These are phyloP conservation scores for Microdochium paspali DNA, from an alignment of 2,329 filamentous ascomycete genomes.

Conservation along the genomic window DNA sequence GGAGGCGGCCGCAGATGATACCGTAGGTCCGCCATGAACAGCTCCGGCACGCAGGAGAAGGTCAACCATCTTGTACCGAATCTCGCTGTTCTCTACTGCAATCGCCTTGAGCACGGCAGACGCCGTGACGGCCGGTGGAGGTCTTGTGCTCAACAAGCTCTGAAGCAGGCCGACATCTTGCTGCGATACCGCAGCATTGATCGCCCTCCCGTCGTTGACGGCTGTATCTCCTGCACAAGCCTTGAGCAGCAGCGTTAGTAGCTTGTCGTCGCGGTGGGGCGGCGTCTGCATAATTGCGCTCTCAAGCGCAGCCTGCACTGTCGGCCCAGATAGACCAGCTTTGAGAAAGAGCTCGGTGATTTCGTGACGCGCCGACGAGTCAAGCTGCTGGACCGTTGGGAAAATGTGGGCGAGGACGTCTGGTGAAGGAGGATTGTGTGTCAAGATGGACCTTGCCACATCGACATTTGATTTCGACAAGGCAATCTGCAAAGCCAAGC, in stretches of 20 bases:
- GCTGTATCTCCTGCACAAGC: constrained; percentile 42
- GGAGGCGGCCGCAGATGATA: constrained; percentile 31
- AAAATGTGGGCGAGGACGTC: constrained; percentile 40
- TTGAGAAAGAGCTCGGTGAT: constrained; percentile 41
- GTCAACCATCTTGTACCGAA: constrained; percentile 34
- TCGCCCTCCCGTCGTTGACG: constrained; percentile 38
- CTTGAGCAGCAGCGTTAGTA: constrained; percentile 42
- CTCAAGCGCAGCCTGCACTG: constrained; percentile 39
- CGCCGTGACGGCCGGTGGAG: constrained; percentile 35
- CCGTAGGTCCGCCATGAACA: constrained; percentile 28
- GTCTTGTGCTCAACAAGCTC: constrained; percentile 32
- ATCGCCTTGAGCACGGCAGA: constrained; percentile 39
- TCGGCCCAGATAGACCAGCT: constrained; percentile 34
- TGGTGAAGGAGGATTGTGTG: constrained; percentile 31
- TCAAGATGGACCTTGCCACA: constrained; percentile 36
- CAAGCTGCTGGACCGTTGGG: constrained; percentile 33
- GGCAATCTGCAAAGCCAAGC: constrained; percentile 39
- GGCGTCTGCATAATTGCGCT: constrained; percentile 40
- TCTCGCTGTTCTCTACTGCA: constrained; percentile 28
- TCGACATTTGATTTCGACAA: constrained; percentile 32
- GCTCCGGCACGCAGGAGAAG: constrained; percentile 37
- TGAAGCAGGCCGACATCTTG: constrained; percentile 36
- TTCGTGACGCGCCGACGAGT: constrained; percentile 30
- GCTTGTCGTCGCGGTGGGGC: constrained; percentile 35
- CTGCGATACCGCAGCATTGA: constrained; percentile 37